These are phyloP conservation scores for Halteria grandinella DNA, from an alignment of 73 alveolate species.

Conservation along the genomic window DNA sequence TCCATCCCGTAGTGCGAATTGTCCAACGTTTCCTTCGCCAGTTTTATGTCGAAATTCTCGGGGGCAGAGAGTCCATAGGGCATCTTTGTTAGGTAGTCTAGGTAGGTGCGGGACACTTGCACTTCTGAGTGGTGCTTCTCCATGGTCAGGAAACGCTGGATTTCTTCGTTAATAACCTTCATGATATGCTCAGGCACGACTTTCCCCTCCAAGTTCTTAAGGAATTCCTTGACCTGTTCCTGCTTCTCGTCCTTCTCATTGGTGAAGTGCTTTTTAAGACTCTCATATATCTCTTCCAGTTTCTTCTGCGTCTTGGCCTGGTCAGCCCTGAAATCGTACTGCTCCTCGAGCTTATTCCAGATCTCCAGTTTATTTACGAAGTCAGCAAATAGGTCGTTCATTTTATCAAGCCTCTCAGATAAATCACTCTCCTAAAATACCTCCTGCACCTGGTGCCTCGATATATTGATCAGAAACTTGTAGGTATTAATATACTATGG, in stretches of 20 bases:
- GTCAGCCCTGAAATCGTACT: conserved; percentile 64
- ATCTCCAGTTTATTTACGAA: conserved; percentile 64
- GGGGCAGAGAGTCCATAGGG: conserved; percentile 81
- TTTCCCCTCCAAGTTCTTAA: conserved; percentile 68
- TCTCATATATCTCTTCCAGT: conserved; percentile 69
- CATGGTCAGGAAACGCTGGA: conserved; percentile 60
- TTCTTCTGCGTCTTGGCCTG: conserved; percentile 57
- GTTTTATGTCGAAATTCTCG: conserved; percentile 79
- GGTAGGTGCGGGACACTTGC: conserved; percentile 71
- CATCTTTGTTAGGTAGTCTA: conserved; percentile 81
- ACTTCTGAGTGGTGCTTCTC: conserved; percentile 67
- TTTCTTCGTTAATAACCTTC: conserved; percentile 71
- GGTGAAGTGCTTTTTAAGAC: conserved; percentile 63
- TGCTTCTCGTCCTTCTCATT: conserved; percentile 70
- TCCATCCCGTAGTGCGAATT: conserved; percentile 86
- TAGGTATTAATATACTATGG: conserved; percentile 61
- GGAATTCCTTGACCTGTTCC: conserved; percentile 42
- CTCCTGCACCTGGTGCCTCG: conserved; percentile 39
- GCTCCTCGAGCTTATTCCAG: conserved; percentile 61
- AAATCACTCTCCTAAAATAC: conserved; percentile 53
- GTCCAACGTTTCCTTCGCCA: conserved; percentile 73
- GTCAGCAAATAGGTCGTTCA: conserved; percentile 59
- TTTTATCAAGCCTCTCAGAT: conserved; percentile 46
- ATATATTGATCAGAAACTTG: conserved; percentile 53
- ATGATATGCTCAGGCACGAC: conserved; percentile 67